Conservation (phyloP, 2,329 filamentous ascomycete species). For the Coniochaeta sp. region DNA sequence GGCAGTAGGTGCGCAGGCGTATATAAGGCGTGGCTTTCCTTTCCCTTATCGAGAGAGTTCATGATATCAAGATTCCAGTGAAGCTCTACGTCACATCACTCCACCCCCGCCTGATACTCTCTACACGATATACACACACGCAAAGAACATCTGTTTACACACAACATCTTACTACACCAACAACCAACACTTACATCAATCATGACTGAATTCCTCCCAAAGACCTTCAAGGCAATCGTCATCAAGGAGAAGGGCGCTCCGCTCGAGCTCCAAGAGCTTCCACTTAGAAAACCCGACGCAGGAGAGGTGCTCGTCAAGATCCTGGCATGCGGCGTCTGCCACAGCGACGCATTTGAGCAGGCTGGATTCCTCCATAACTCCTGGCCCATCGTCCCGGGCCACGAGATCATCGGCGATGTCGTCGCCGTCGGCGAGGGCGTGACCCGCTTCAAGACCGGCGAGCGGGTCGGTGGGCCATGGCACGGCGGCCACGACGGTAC, state of each 20-base stretch:
- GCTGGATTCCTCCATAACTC: conserved; percentile 43
- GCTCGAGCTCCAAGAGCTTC: conserved; percentile 51
- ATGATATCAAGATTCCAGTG: background rate
- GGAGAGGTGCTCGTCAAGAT: conserved; percentile 64
- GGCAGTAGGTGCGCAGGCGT: background rate
- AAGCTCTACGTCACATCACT: background rate
- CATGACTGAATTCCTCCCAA: conserved; percentile 37
- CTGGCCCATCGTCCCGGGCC: conserved; percentile 59
- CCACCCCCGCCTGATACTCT: background rate
- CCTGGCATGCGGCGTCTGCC: conserved; percentile 65
- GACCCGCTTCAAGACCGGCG: conserved; percentile 52
- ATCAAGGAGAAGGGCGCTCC: conserved; percentile 44
- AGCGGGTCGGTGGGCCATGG: conserved; percentile 62
- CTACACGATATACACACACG: background rate
- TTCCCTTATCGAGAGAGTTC: too few species aligned
- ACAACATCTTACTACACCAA: background rate
- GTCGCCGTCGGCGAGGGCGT: conserved; percentile 52
- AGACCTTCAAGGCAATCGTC: conserved; percentile 60
- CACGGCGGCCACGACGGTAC: conserved; percentile 57
- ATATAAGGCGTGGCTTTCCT: background rate
- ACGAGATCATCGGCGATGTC: conserved; percentile 64
- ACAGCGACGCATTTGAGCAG: conserved; percentile 46
- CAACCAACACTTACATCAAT: background rate
- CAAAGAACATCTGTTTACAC: background rate
- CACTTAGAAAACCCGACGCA: conserved; percentile 45